Evolutionary conservation across 148 eudicot species (phyloP), one percentile per base, ranked within the genome.

Genomic region (Vaccinium vitisidaea): DNA sequence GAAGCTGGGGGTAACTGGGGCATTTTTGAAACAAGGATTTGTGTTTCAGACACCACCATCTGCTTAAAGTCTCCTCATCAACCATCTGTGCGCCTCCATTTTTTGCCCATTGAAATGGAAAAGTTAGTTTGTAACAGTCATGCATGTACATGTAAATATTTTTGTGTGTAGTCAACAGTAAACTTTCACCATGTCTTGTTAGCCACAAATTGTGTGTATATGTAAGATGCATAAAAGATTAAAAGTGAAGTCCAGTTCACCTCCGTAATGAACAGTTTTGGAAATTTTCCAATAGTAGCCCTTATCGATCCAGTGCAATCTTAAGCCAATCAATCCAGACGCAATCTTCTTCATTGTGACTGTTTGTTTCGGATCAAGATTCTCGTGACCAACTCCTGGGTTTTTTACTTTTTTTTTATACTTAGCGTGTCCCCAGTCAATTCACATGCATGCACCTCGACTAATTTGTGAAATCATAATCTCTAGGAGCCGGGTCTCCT

Each of bases 1-100:
- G 89, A 93, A 93, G 88, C 82, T 92, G 79, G 92, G 93, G 94
- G 86, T 94, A 79, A 88, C 87, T 71, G 89, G 90, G 56, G 95
- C 93, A 79, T 85, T 95, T 49, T 55, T 92, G 74, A 90, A 90
- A 84, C 94, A 92, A 70, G 97, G 95, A 9, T 95, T 95, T 84
- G 91, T 86, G 55, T 88, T 94, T 80, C 88, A 85, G 71, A 75
- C 88, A 59, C 77, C 61, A 48, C 77, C 77, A 27, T 59, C 27
- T 43, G 49, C 36, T 25, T 50, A 30, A 36, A 54, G 54, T 79
- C 16, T 67, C 36, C 73, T 27, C 73, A 67, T 25, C 36, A 25
- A 67, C 36, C 18, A 1, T 25, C n/a, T 2, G 3, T 67, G 73
- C 25, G 73, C 25, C 36, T 67, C 73, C 73, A 4, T 10, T 12